Evolutionary conservation across 257 asterid species (phyloP).

Genomic region (Solanum ossicruentum): DNA sequence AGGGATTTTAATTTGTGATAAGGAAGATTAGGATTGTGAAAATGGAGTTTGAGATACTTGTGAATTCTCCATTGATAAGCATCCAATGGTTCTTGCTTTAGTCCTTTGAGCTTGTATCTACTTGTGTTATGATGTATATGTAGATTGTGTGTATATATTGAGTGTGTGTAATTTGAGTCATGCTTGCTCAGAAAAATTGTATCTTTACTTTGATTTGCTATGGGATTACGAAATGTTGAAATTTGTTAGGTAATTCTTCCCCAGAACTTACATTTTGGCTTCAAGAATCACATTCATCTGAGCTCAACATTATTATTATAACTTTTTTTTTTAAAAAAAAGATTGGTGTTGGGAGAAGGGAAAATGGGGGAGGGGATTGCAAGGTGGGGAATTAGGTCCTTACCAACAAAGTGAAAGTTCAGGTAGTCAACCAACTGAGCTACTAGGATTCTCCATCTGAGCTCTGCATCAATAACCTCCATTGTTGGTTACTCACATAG

Average conservation of each 20-base stretch:
- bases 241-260: neutral
- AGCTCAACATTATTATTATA: neutral
- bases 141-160: neutral
- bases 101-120: neutral
- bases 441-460: neutral
- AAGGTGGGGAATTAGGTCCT: neutral
- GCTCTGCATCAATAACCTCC: neutral
- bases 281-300: neutral
- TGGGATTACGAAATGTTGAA: neutral
- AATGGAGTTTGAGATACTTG: constrained; percentile 44
- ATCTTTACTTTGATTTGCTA: neutral
- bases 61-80: constrained; percentile 59
- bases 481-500: neutral
- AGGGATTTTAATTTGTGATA: constrained; percentile 54
- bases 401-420: neutral
- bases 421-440: neutral
- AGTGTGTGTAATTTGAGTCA: neutral
- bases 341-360: neutral
- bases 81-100: constrained; percentile 52
- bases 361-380: neutral
- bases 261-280: neutral
- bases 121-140: neutral
- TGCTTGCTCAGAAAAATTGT: neutral
- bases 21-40: constrained; percentile 54
- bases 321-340: neutral